Evolutionary conservation across 805 yeast genomes (phyloP), one percentile per base, ranked within the genome.

Genomic region (Helenozyma baotianmanensis): DNA sequence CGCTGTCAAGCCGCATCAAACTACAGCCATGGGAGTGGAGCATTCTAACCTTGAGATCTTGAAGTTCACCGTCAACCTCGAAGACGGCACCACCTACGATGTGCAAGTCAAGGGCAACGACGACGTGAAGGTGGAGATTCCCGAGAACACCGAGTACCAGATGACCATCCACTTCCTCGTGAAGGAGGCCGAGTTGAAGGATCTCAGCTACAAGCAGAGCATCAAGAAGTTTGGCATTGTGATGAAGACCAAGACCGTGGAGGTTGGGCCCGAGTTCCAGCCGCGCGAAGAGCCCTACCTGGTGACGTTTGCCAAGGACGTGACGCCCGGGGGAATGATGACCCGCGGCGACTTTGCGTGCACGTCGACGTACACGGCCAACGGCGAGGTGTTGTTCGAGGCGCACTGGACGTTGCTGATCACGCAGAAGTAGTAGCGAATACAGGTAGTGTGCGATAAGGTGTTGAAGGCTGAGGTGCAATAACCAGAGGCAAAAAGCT

Each of bases 321-420:
- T 47, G 6, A 56, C 69, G 23, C 71, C 71, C 6, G 54, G 56
- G 36, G 70, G 71, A 14, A 63, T 54, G 45, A 47, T 63, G 23
- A 41, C 58, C 28, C 61, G 69, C 47, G 70, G 66, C 6, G 37
- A 38, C 21, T 58, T 48, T 44, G 46, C 52, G 9, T 57, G 62
- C 33, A 46, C 44, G 6, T 56, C 62, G 17, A 58, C 60, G 8
- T 65, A 64, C 49, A 48, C 34, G 32, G 53, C 59, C n/a, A 57
- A 48, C 14, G 67, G 45, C 14, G 60, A 56, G 36, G 52, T 38
- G 23, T 54, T 60, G 39, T 43, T 45, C 31, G 38, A 38, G 23
- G 48, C 38, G 21, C 56, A 54, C 16, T 65, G 71, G 71, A 40
- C 51, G 14, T 57, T 62, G 45, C 62, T 58, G 34, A 54, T 64